Base-by-base conservation (phyloP, 148 eudicot species). In the Cornus kousa region DNA sequence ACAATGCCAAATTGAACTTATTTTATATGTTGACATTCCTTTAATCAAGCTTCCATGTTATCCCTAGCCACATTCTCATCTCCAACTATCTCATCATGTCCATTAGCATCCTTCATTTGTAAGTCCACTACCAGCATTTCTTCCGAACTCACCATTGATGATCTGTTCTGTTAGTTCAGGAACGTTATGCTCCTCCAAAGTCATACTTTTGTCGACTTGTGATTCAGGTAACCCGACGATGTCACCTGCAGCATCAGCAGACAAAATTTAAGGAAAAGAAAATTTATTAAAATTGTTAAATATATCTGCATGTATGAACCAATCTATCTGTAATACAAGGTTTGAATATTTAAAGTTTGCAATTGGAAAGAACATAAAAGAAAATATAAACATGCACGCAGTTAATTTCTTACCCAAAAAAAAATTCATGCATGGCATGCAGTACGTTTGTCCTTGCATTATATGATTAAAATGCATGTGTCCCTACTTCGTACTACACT, bases 151-250 rank as follows among this genome's bases (percentile, higher is more conserved):
- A 75, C 73, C 7, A 84, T 33, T 5, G 82, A 89, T 81, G 22
- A 87, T 84, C 53, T 87, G 90, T 20, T 90, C 86, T 7, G 62
- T 72, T 0, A 76, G 23, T n/a, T 50, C 74, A 2, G 78, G 80
- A 17, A 80, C 35, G 69, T 87, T 77, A 4, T 76, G 73, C 4
- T 70, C 55, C 14, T 79, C 76, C 60, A 80, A 14, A 0, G 28
- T 39, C 1, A 22, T 62, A 19, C 55, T 8, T 73, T 64, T 70
- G 3, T 74, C 50, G 19, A 68, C 59, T 0, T n/a, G n/a, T n/a
- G 53, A 40, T 66, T 82, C 87, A 3, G 83, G 81, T n/a, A 94
- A 94, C 23, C 97, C 92, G 82, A 94, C 87, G 46, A 92, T 50
- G 81, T 94, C 92, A 37, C 97, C 98, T 94, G 19, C 59, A 82